Conservation (phyloP, 257 asterid genomes). For the Solanum tacnaense region DNA sequence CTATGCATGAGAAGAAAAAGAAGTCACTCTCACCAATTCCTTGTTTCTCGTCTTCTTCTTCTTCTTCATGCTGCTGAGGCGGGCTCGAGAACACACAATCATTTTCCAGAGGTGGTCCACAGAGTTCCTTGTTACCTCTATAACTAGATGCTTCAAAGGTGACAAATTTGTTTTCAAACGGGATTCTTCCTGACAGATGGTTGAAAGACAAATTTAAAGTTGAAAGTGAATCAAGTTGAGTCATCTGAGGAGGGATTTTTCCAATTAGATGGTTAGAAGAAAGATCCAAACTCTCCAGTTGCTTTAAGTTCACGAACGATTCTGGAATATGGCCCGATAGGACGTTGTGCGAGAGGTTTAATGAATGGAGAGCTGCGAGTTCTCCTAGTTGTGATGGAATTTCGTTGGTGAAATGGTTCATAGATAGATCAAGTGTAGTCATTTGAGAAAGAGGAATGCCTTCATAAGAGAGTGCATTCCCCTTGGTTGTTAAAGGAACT, state of each 20-base stretch:
- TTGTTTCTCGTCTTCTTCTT: neutral
- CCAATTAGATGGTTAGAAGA: slow-evolving; percentile 6
- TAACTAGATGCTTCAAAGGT: slow-evolving; percentile 3
- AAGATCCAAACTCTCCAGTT: slow-evolving; percentile 5
- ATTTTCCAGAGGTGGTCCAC: slow-evolving; percentile 6
- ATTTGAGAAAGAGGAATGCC: slow-evolving; percentile 5
- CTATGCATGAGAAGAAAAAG: slow-evolving; percentile 11
- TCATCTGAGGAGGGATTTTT: slow-evolving; percentile 3
- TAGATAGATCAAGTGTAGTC: slow-evolving; percentile 3
- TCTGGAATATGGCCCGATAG: slow-evolving; percentile 1
- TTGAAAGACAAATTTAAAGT: slow-evolving; percentile 3
- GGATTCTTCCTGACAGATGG: slow-evolving; percentile 2
- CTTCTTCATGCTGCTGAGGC: slow-evolving; percentile 2
- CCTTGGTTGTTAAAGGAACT: slow-evolving; percentile 7
- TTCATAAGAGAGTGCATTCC: neutral
- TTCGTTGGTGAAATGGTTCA: neutral
- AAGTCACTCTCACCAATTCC: slow-evolving; percentile 7
- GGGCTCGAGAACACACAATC: neutral
- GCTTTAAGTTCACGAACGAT: neutral
- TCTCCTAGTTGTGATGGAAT: slow-evolving; percentile 1
- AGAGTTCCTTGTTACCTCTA: slow-evolving; percentile 4
- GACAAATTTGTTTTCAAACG: neutral
- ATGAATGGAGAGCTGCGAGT: neutral
- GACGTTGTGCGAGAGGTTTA: slow-evolving; percentile 5
- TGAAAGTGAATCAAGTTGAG: slow-evolving; percentile 1